Conservation (phyloP, 345 rosid species). For the Corchorus olitorius region DNA sequence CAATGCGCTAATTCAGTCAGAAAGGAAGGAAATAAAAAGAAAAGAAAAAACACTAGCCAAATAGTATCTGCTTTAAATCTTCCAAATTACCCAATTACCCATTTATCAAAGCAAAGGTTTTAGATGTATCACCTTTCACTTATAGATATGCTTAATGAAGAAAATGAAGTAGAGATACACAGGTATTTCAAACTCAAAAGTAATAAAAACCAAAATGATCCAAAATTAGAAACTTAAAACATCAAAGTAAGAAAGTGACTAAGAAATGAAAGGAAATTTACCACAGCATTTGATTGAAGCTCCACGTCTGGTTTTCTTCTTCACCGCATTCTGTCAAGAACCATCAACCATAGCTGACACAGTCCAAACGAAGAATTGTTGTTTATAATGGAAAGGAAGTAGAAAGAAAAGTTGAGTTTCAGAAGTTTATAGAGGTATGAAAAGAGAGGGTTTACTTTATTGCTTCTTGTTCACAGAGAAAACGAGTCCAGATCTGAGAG, state of each 20-base stretch:
- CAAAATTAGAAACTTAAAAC: constrained; percentile 17
- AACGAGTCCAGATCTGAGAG: constrained; percentile 41
- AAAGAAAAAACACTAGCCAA: not conserved
- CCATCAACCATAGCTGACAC: not conserved
- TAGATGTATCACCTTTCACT: constrained; percentile 6
- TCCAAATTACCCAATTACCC: not conserved
- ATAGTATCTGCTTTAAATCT: not conserved
- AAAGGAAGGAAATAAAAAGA: not conserved
- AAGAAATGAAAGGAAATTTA: not conserved
- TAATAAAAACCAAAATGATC: not conserved
- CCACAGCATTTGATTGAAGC: constrained; percentile 11
- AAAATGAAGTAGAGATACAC: constrained; percentile 1
- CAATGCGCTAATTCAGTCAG: not conserved
- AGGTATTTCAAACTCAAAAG: not conserved
- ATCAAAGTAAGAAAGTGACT: not conserved
- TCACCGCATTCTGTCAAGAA: constrained; percentile 23
- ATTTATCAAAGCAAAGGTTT: constrained; percentile 2
- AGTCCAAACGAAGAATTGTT: not conserved
- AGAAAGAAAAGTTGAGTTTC: not conserved
- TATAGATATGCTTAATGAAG: not conserved
- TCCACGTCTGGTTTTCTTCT: not conserved
- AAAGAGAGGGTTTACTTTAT: not conserved
- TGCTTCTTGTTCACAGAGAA: not conserved
- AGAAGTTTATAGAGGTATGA: not conserved
- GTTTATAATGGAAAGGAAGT: not conserved